A percentile compares a stretch with the other conserved stretches of the same genome.
phyloP scores from a whole-genome alignment of 2,329 filamentous ascomycete genomes.

The Neonectria ditissima region DNA sequence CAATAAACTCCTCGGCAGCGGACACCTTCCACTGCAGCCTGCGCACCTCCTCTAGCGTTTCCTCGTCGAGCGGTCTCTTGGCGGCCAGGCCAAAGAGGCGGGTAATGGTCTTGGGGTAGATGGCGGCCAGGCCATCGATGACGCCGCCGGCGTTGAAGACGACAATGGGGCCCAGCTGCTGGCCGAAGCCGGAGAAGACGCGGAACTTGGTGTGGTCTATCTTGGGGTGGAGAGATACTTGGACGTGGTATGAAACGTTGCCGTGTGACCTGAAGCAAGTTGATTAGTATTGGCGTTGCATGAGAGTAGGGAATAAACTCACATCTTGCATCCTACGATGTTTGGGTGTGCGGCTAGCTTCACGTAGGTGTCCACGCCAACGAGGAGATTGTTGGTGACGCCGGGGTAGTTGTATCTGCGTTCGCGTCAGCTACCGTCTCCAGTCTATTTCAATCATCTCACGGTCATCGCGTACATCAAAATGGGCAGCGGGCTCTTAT shows the following conservation, averaged over 20 bases:
- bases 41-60: slow-evolving; percentile 63
- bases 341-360: slow-evolving; percentile 71
- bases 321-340: slow-evolving; percentile 76
- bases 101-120: slow-evolving; percentile 73
- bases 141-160: slow-evolving; percentile 72
- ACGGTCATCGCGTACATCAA: slow-evolving; percentile 60
- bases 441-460: not conserved
- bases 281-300: slow-evolving; percentile 61
- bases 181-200: slow-evolving; percentile 72
- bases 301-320: slow-evolving; percentile 64
- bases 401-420: slow-evolving; percentile 73
- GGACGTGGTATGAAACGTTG: slow-evolving; percentile 70
- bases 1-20: slow-evolving; percentile 71
- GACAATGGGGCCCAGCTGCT: slow-evolving; percentile 73
- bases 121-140: slow-evolving; percentile 74
- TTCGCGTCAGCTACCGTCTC: slow-evolving; percentile 40
- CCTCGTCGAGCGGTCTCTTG: slow-evolving; percentile 52
- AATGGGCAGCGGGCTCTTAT: slow-evolving; percentile 67
- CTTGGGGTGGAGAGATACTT: slow-evolving; percentile 67
- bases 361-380: slow-evolving; percentile 67
- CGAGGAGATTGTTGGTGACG: slow-evolving; percentile 71
- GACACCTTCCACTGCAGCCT: slow-evolving; percentile 72
- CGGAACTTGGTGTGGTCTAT: slow-evolving; percentile 70
- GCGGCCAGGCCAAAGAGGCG: slow-evolving; percentile 63
- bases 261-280: slow-evolving; percentile 72